Evolutionary conservation across 2,329 filamentous ascomycete species (phyloP).

Genomic region (Exophiala mesophila): DNA sequence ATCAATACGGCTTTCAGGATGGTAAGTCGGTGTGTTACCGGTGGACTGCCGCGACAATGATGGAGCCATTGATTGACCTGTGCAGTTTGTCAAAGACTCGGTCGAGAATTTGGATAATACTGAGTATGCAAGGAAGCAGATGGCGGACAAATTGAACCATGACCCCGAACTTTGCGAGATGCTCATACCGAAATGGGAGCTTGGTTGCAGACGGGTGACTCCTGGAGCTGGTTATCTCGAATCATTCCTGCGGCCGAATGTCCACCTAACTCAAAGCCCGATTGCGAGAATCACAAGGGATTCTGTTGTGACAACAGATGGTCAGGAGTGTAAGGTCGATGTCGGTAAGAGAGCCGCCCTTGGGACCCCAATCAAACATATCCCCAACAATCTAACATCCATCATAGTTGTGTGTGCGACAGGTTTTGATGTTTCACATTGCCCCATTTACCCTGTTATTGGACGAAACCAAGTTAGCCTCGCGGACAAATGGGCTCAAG

Average conservation of each 20-base stretch:
- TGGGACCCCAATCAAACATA: neutral
- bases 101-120: conserved; percentile 8
- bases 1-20: conserved; percentile 14
- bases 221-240: conserved; percentile 50
- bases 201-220: conserved; percentile 45
- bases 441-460: conserved; percentile 40
- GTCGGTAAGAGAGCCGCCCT: neutral
- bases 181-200: conserved; percentile 23
- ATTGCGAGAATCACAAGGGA: conserved; percentile 32
- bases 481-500: conserved; percentile 39
- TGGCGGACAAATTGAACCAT: conserved; percentile 13
- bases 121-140: conserved; percentile 6
- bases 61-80: no score
- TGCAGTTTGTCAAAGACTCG: conserved; percentile 6
- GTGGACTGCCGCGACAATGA: no score
- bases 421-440: conserved; percentile 35
- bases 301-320: conserved; percentile 10
- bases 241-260: conserved; percentile 39
- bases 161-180: conserved; percentile 20
- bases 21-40: no score
- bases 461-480: conserved; percentile 31
- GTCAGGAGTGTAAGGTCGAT: neutral
- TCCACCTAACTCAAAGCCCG: conserved; percentile 29
- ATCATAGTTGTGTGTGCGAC: conserved; percentile 33
- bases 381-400: no score